Percentiles rank a stretch among this genome's conserved stretches.
These are phyloP conservation scores for Phoenix roebelenii DNA, from an alignment of 176 grass and related monocot genomes.

Conservation along the genomic window DNA sequence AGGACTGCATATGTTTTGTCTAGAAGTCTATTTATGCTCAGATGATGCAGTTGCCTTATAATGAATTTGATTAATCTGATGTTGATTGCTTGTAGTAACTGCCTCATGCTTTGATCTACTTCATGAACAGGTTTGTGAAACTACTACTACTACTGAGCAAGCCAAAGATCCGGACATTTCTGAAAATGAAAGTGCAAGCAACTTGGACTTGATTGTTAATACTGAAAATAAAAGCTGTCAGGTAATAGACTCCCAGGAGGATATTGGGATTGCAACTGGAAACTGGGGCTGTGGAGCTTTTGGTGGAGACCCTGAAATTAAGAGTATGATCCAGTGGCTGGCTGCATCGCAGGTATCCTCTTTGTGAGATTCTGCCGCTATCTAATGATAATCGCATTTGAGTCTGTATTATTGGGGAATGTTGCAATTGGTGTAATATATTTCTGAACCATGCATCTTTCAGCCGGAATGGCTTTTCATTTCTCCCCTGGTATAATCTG, in stretches of 20 bases:
- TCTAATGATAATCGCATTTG: slow-evolving; percentile 2
- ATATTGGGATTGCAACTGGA: slow-evolving; percentile 77
- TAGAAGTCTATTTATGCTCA: too few species aligned
- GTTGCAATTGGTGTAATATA: background rate
- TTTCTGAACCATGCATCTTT: too few species aligned
- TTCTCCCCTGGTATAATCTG: too few species aligned
- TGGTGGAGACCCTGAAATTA: slow-evolving; percentile 87
- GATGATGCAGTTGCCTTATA: too few species aligned
- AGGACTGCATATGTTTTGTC: too few species aligned
- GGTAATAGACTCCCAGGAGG: slow-evolving; percentile 20
- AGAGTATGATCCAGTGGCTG: slow-evolving; percentile 94
- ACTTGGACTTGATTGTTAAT: slow-evolving; percentile 9
- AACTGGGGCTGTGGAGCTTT: slow-evolving; percentile 96
- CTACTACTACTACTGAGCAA: background rate
- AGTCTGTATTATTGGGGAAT: background rate
- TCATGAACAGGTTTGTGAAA: slow-evolving; percentile 24
- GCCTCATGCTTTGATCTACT: background rate
- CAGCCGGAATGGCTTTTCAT: too few species aligned
- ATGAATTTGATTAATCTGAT: too few species aligned
- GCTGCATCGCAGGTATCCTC: slow-evolving; percentile 72
- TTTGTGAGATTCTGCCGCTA: background rate
- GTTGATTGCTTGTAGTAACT: too few species aligned
- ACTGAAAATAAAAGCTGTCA: slow-evolving; percentile 9
- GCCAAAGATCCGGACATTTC: background rate
- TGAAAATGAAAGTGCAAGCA: slow-evolving; percentile 18